Evolutionary conservation across 106 monocot species (phyloP).

Genomic region (Alisma plantagoaquatica): DNA sequence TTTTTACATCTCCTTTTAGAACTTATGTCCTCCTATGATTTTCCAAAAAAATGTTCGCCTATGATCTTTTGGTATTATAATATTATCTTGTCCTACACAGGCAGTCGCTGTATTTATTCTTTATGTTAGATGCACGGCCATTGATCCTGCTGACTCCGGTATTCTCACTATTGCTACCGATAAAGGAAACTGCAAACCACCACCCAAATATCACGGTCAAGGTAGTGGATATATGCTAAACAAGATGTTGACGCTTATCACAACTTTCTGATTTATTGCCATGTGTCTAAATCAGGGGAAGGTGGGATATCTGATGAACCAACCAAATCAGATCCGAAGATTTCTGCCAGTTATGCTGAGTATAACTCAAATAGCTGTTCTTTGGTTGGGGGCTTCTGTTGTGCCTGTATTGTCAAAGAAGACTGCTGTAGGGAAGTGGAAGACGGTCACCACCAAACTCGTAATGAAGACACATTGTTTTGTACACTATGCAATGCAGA

Average conservation of each 20-base stretch:
- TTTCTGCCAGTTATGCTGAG: neutral
- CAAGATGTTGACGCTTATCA: too few relatives aligned
- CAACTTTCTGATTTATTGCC: too few relatives aligned
- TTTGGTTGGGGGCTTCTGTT: conserved; percentile 22
- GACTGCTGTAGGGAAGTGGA: conserved; percentile 42
- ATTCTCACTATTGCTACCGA: conserved; percentile 22
- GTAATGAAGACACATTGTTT: conserved; percentile 48
- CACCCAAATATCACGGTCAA: conserved; percentile 11
- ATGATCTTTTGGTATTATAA: too few relatives aligned
- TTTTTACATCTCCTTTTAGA: too few relatives aligned
- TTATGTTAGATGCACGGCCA: conserved; percentile 71
- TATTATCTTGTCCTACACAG: conserved; percentile 15
- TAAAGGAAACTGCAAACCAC: conserved; percentile 16
- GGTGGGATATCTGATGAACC: neutral
- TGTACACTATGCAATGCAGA: conserved; percentile 76
- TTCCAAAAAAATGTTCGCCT: too few relatives aligned
- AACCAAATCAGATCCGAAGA: neutral
- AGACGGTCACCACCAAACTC: conserved; percentile 2
- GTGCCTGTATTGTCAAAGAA: conserved; percentile 45
- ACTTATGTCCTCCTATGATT: too few relatives aligned
- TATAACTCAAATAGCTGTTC: conserved; percentile 9
- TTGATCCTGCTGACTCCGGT: conserved; percentile 73
- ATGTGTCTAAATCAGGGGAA: too few relatives aligned
- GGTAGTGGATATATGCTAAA: too few relatives aligned
- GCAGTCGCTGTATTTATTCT: conserved; percentile 51